Evolutionary conservation across 345 rosid species (phyloP).

Genomic region (Dovyalis caffra): DNA sequence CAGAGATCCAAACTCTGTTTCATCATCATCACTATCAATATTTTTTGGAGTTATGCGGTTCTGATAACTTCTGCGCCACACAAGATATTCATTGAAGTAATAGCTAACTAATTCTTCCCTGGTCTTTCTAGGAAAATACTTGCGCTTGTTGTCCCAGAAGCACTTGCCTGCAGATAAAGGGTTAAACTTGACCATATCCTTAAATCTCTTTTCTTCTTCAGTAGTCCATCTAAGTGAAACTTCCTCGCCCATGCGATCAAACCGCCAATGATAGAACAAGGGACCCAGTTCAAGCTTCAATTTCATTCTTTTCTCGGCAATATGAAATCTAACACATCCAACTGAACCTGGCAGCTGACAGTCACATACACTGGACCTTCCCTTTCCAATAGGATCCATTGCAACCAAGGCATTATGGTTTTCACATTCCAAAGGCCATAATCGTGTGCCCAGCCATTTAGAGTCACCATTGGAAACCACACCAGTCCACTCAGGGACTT

Average conservation of each 20-base stretch:
- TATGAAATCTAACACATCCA: conserved; percentile 31
- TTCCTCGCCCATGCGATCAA: conserved; percentile 32
- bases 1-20: conserved; percentile 26
- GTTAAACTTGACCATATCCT: conserved; percentile 26
- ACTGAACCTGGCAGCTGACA: conserved; percentile 26
- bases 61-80: conserved; percentile 30
- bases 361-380: conserved; percentile 24
- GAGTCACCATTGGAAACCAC: conserved; percentile 14
- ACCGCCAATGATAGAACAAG: conserved; percentile 24
- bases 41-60: conserved; percentile 32
- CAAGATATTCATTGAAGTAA: conserved; percentile 29
- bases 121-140: conserved; percentile 21
- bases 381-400: conserved; percentile 22
- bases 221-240: conserved; percentile 32
- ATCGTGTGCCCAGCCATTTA: conserved; percentile 31
- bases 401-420: neutral
- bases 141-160: conserved; percentile 21
- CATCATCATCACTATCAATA: conserved; percentile 30
- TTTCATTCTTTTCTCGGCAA: conserved; percentile 31
- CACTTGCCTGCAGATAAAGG: conserved; percentile 19
- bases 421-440: conserved; percentile 21
- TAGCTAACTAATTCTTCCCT: conserved; percentile 30
- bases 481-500: conserved; percentile 32
- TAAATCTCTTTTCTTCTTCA: conserved; percentile 22
- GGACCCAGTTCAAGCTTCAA: conserved; percentile 32